These are phyloP conservation scores for Tolypocladium album DNA, from an alignment of 2,329 filamentous ascomycete genomes.

Conservation along the genomic window DNA sequence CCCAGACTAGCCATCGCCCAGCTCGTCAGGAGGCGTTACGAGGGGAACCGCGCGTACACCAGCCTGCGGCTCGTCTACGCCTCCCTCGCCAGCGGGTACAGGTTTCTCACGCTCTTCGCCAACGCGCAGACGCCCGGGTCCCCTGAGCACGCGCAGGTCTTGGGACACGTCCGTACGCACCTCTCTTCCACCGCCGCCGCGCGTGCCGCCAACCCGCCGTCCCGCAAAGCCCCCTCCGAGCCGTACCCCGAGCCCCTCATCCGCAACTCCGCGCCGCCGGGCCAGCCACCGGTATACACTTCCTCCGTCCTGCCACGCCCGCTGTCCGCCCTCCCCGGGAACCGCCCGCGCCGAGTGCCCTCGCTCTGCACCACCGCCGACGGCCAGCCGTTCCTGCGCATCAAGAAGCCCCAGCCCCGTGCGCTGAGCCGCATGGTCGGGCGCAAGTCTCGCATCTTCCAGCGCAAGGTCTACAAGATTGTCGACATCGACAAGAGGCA, in stretches of 20 bases:
- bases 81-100: conserved; percentile 58
- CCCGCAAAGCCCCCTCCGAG: conserved; percentile 5
- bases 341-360: conserved; percentile 36
- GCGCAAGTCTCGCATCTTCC: conserved; percentile 35
- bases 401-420: conserved; percentile 53
- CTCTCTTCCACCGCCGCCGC: conserved; percentile 9
- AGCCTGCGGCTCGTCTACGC: conserved; percentile 50
- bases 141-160: conserved; percentile 28
- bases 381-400: conserved; percentile 53
- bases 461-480: conserved; percentile 25
- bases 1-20: conserved; percentile 21
- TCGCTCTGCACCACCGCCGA: conserved; percentile 39
- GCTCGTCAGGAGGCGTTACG: conserved; percentile 52
- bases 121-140: conserved; percentile 25
- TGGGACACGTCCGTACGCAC: conserved; percentile 27
- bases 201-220: conserved; percentile 8
- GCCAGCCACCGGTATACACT: conserved; percentile 35
- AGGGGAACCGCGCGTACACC: conserved; percentile 43
- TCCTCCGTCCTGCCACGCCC: conserved; percentile 37
- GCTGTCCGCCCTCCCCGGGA: conserved; percentile 25
- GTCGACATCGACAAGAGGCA: conserved; percentile 27
- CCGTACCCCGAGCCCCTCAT: conserved; percentile 18
- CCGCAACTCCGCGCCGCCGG: conserved; percentile 20
- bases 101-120: conserved; percentile 33
- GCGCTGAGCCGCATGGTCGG: conserved; percentile 47